Evolutionary conservation across 1,284 basidiomycete species (phyloP).

Genomic region (Bjerkandera adusta): DNA sequence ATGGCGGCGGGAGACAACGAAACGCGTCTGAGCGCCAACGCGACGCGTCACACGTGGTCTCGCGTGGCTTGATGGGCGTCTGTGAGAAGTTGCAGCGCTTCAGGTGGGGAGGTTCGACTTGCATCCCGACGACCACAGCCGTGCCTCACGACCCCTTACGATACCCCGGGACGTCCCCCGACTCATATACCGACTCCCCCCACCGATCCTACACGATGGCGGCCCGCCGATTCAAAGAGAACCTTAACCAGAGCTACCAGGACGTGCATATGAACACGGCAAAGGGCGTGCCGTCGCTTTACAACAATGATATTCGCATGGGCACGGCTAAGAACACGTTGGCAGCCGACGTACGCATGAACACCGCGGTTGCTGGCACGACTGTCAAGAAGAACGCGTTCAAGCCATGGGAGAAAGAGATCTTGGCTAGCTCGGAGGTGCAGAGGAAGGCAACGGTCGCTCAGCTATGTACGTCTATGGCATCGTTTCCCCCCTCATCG

Average conservation of each 20-base stretch:
- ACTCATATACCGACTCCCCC: too few relatives aligned
- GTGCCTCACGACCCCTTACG: too few relatives aligned
- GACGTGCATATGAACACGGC: slow-evolving; percentile 76
- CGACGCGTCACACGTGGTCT: slow-evolving; percentile 5
- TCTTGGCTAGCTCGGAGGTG: slow-evolving; percentile 82
- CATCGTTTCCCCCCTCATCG: too few relatives aligned
- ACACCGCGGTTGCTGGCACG: slow-evolving; percentile 54
- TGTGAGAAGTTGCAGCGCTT: too few relatives aligned
- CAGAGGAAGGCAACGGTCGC: slow-evolving; percentile 93
- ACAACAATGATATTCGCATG: slow-evolving; percentile 61
- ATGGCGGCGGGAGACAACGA: slow-evolving; percentile 20
- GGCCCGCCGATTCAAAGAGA: slow-evolving; percentile 9
- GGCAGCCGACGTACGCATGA: slow-evolving; percentile 63
- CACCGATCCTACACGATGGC: slow-evolving; percentile 6
- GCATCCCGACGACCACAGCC: too few relatives aligned
- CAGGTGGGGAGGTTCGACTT: too few relatives aligned
- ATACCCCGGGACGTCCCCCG: too few relatives aligned
- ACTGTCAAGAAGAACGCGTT: slow-evolving; percentile 55
- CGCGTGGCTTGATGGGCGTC: too few relatives aligned
- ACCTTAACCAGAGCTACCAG: slow-evolving; percentile 22
- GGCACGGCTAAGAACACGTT: slow-evolving; percentile 55
- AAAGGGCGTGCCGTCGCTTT: slow-evolving; percentile 49
- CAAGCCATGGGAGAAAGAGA: slow-evolving; percentile 81
- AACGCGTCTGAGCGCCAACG: slow-evolving; percentile 10
- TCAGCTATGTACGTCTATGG: slow-evolving; percentile 75